These are phyloP conservation scores for Chalara sp. DNA, from an alignment of 2,329 filamentous ascomycete species.

Conservation along the genomic window DNA sequence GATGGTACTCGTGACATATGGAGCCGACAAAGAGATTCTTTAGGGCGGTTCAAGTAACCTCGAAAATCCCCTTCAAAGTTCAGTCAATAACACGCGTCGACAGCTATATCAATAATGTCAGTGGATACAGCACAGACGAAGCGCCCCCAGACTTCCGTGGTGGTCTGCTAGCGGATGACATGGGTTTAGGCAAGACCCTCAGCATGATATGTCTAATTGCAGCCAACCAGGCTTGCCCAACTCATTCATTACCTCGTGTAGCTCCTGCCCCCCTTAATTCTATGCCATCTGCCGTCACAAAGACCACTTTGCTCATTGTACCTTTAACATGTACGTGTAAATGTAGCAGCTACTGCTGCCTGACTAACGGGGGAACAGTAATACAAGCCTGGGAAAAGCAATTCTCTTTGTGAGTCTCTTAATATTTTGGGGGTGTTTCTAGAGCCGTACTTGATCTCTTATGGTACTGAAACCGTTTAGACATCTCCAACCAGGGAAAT, in stretches of 20 bases:
- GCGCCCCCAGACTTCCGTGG: slow-evolving; percentile 9
- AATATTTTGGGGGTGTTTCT: too few relatives aligned
- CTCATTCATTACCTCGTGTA: neutral
- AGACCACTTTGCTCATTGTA: slow-evolving; percentile 13
- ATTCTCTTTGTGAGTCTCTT: too few relatives aligned
- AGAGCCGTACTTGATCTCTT: too few relatives aligned
- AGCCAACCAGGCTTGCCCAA: neutral
- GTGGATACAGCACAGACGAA: slow-evolving; percentile 1
- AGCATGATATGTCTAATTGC: slow-evolving; percentile 16
- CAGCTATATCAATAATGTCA: slow-evolving; percentile 14
- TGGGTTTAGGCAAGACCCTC: slow-evolving; percentile 96
- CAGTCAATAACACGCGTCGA: neutral
- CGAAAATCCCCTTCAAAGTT: neutral
- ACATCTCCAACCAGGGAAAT: too few relatives aligned
- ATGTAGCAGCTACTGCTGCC: too few relatives aligned
- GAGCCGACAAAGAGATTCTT: too few relatives aligned
- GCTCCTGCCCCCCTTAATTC: neutral
- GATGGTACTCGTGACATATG: too few relatives aligned
- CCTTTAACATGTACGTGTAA: slow-evolving; percentile 13
- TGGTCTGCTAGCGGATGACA: slow-evolving; percentile 92
- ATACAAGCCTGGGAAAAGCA: too few relatives aligned
- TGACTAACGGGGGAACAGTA: too few relatives aligned
- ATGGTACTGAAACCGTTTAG: too few relatives aligned
- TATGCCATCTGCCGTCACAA: neutral
- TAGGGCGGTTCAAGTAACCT: neutral